Percentiles rank a stretch among this genome's conserved stretches.
phyloP scores from a whole-genome alignment of 106 monocot species.

The Chionographis japonica region DNA sequence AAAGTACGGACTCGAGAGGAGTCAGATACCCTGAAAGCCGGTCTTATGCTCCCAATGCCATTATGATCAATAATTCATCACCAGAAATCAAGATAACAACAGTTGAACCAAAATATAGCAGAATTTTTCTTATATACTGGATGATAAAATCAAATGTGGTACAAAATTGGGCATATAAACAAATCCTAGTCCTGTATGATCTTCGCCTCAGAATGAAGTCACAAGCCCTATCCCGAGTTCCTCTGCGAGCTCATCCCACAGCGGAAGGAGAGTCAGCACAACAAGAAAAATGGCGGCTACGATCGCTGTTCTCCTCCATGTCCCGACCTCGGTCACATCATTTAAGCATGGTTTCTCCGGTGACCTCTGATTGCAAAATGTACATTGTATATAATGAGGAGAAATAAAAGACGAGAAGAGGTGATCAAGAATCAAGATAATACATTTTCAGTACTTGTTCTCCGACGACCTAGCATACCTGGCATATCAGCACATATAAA shows the following conservation, averaged over 20 bases:
- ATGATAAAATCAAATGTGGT: too few species aligned
- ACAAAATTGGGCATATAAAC: not conserved
- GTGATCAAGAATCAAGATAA: not conserved
- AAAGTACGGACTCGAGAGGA: too few species aligned
- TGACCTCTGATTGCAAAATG: slow-evolving; percentile 44
- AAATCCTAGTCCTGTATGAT: not conserved
- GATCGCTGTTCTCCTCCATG: slow-evolving; percentile 63
- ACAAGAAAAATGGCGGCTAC: slow-evolving; percentile 48
- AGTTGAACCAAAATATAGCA: too few species aligned
- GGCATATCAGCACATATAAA: slow-evolving; percentile 92
- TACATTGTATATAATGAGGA: not conserved
- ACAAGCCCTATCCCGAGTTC: slow-evolving; percentile 83
- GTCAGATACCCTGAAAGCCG: too few species aligned
- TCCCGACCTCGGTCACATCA: slow-evolving; percentile 84
- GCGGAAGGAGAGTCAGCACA: slow-evolving; percentile 71
- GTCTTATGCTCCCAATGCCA: too few species aligned
- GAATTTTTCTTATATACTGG: too few species aligned
- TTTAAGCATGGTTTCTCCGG: slow-evolving; percentile 91
- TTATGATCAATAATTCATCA: too few species aligned
- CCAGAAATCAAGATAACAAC: too few species aligned
- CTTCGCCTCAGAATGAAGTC: slow-evolving; percentile 51
- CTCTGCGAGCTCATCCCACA: slow-evolving; percentile 97
- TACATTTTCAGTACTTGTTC: not conserved
- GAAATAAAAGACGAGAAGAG: not conserved
- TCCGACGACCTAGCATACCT: slow-evolving; percentile 35